Conservation (phyloP, 768 basidiomycete species). For the Trametes cubensis region DNA sequence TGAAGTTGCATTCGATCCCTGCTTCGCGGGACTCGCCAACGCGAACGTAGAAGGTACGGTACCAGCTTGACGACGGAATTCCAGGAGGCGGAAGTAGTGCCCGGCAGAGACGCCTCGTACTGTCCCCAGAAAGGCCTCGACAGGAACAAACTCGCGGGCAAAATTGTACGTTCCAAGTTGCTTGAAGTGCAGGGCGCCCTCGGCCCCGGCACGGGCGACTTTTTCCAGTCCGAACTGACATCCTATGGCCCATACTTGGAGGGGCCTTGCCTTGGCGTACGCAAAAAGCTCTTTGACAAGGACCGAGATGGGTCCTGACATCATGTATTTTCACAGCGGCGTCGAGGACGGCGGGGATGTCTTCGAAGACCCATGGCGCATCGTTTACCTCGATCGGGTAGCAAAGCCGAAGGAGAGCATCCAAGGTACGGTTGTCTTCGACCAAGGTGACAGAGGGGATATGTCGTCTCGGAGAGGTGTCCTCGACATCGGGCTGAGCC, state of each 20-base stretch:
- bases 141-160: constrained; percentile 3
- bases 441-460: constrained; percentile 32
- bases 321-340: constrained; percentile 17
- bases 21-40: too few relatives aligned
- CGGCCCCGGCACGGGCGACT: constrained; percentile 29
- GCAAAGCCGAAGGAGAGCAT: constrained; percentile 37
- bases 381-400: constrained; percentile 37
- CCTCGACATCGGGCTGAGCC: constrained; percentile 39
- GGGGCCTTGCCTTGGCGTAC: constrained; percentile 28
- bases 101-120: not conserved
- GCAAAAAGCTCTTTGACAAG: constrained; percentile 19
- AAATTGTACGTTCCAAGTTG: not conserved
- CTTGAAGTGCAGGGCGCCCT: not conserved
- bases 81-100: constrained; percentile 1
- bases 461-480: not conserved
- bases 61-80: not conserved
- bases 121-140: not conserved
- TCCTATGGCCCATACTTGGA: constrained; percentile 38
- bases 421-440: constrained; percentile 33
- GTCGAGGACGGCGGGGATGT: not conserved
- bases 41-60: not conserved
- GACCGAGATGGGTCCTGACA: not conserved
- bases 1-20: not conserved
- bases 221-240: constrained; percentile 32
- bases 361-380: not conserved